These are phyloP conservation scores for Hawksworthiomyces lignivorus DNA, from an alignment of 2,329 filamentous ascomycete species.

Conservation along the genomic window DNA sequence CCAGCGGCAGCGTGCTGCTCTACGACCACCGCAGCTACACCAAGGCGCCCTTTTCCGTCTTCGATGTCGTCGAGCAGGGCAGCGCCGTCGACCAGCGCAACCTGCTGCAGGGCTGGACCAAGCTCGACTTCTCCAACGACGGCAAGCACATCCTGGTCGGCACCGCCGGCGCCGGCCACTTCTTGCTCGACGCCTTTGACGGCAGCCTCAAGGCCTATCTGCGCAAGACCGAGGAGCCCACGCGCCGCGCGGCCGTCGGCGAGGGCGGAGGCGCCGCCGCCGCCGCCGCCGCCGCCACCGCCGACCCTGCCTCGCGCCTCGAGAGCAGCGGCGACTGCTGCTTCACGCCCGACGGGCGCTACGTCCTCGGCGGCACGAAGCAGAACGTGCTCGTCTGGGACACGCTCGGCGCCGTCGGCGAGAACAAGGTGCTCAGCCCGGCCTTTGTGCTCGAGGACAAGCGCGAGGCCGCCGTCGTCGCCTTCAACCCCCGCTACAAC, in stretches of 20 bases:
- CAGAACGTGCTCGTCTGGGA: conserved; percentile 84
- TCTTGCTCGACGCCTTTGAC: conserved; percentile 87
- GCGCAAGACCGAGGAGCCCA: conserved; percentile 47
- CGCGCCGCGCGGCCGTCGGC: conserved; percentile 45
- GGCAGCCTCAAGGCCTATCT: conserved; percentile 72
- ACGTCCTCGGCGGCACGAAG: conserved; percentile 71
- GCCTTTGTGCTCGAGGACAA: conserved; percentile 57
- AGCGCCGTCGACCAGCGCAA: conserved; percentile 47
- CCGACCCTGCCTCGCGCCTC: conserved; percentile 28
- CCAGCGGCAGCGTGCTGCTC: conserved; percentile 70
- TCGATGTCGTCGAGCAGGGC: conserved; percentile 63
- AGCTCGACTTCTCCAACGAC: conserved; percentile 92
- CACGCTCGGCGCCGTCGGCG: conserved; percentile 48
- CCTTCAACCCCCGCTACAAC: conserved; percentile 87
- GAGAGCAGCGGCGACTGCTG: conserved; percentile 72
- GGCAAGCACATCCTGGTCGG: conserved; percentile 79
- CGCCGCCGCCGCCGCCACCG: conserved; percentile 2
- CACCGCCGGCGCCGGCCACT: conserved; percentile 78
- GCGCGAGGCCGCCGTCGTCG: conserved; percentile 65
- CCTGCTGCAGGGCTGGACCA: conserved; percentile 69
- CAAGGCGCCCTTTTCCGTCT: conserved; percentile 78
- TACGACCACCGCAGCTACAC: conserved; percentile 94
- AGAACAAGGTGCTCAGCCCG: conserved; percentile 55
- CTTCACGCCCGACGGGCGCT: conserved; percentile 84
- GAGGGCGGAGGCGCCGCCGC: conserved; percentile 33